Percentiles rank a stretch among this genome's conserved stretches.
Conservation (phyloP, 1,284 basidiomycete genomes). For the Ceratobasidium sp. region DNA sequence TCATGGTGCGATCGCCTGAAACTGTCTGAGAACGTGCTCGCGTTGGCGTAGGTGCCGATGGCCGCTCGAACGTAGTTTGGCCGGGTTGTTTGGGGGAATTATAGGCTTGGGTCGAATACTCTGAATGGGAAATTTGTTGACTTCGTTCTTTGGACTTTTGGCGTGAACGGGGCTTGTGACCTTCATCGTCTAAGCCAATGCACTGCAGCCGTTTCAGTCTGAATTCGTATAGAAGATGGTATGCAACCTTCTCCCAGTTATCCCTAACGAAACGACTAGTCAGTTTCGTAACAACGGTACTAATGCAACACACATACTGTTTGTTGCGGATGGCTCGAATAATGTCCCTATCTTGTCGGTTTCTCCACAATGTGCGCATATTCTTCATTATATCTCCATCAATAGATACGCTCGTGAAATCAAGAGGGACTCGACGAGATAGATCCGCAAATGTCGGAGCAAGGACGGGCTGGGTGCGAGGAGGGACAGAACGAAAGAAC, state of each 20-base stretch:
- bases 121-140: background rate
- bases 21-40: slow-evolving; percentile 42
- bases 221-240: slow-evolving; percentile 86
- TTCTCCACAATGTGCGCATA: slow-evolving; percentile 91
- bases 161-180: background rate
- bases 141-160: background rate
- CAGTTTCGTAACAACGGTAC: background rate
- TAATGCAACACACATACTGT: slow-evolving; percentile 57
- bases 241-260: slow-evolving; percentile 95
- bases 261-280: slow-evolving; percentile 63
- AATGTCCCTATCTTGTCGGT: slow-evolving; percentile 78
- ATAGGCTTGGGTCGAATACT: background rate
- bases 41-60: slow-evolving; percentile 44
- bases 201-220: slow-evolving; percentile 73
- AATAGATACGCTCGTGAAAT: slow-evolving; percentile 65
- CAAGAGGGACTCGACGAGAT: slow-evolving; percentile 71
- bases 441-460: slow-evolving; percentile 77
- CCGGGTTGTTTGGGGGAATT: slow-evolving; percentile 15
- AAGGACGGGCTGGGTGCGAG: slow-evolving; percentile 63
- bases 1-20: slow-evolving; percentile 44
- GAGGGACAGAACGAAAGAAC: slow-evolving; percentile 82
- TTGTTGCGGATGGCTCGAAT: slow-evolving; percentile 70
- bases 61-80: slow-evolving; percentile 23
- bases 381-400: slow-evolving; percentile 94
- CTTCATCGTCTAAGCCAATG: slow-evolving; percentile 24